Percentiles rank a stretch among this genome's conserved stretches.
phyloP scores from a whole-genome alignment of 768 basidiomycete genomes.

The Russula sp. region DNA sequence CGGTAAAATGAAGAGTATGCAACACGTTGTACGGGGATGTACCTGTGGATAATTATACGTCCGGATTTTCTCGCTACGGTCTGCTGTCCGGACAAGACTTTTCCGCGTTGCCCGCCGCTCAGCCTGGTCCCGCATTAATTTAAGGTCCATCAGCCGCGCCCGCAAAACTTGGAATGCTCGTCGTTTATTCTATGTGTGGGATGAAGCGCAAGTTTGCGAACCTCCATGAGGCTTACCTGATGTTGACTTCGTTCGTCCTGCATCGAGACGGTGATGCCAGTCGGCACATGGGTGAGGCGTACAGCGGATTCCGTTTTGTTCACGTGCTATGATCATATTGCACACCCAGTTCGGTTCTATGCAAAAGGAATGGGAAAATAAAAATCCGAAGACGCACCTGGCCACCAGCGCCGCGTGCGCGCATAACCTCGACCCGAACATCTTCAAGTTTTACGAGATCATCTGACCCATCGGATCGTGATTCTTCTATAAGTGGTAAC shows the following conservation, averaged over 20 bases:
- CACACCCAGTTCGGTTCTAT: not conserved
- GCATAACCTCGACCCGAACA: slow-evolving; percentile 89
- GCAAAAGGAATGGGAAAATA: not conserved
- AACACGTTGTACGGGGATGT: slow-evolving; percentile 2
- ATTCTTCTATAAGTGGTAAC: slow-evolving; percentile 69
- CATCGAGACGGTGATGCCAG: slow-evolving; percentile 94
- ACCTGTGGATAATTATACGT: slow-evolving; percentile 95
- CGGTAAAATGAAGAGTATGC: not conserved
- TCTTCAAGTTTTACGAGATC: slow-evolving; percentile 77
- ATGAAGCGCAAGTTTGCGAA: not conserved
- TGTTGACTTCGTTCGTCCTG: slow-evolving; percentile 97
- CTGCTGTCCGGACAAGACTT: slow-evolving; percentile 71
- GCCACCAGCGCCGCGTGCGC: slow-evolving; percentile 93
- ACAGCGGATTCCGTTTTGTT: slow-evolving; percentile 99
- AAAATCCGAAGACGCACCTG: slow-evolving; percentile 48
- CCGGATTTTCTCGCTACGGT: slow-evolving; percentile 89
- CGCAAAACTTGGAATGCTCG: slow-evolving; percentile 87
- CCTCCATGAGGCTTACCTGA: slow-evolving; percentile 46
- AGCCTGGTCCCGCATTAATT: slow-evolving; percentile 61
- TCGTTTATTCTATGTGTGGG: slow-evolving; percentile 62
- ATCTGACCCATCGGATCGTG: slow-evolving; percentile 39
- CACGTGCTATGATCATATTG: slow-evolving; percentile 58
- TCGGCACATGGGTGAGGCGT: slow-evolving; percentile 85
- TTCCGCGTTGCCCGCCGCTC: slow-evolving; percentile 61
- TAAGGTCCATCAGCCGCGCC: slow-evolving; percentile 77